Evolutionary conservation across 495 filamentous ascomycete species (phyloP).

Genomic region (Talaromyces thailandensis): DNA sequence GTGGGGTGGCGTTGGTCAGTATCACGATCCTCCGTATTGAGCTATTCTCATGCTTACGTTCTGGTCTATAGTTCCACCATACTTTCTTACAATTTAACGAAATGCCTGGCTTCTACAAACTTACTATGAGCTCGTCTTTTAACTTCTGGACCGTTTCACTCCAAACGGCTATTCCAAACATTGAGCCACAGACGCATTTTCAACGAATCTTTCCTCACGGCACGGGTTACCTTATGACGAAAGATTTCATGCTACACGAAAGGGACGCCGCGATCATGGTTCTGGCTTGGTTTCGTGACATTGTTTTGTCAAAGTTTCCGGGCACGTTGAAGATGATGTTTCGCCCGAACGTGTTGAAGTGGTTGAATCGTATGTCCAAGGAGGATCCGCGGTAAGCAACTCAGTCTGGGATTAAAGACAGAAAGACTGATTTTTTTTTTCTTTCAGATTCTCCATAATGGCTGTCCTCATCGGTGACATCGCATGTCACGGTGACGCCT

Average conservation of each 20-base stretch:
- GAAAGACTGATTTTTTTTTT: neutral
- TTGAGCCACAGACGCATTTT: constrained; percentile 15
- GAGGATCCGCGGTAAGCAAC: constrained; percentile 15
- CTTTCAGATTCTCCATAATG: constrained; percentile 8
- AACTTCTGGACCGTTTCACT: constrained; percentile 32
- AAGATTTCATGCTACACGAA: constrained; percentile 49
- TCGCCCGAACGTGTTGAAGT: constrained; percentile 29
- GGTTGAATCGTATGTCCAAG: constrained; percentile 13
- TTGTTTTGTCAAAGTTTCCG: constrained; percentile 11
- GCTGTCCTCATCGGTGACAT: constrained; percentile 20
- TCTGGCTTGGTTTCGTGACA: constrained; percentile 47
- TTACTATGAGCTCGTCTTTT: constrained; percentile 13
- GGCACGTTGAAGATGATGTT: constrained; percentile 32
- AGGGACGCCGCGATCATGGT: constrained; percentile 40
- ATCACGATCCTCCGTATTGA: constrained; percentile 7
- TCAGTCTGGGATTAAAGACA: neutral
- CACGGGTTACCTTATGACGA: constrained; percentile 50
- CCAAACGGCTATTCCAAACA: constrained; percentile 15
- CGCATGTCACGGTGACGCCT: constrained; percentile 8
- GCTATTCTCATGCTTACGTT: no score
- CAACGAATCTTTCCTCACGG: constrained; percentile 50
- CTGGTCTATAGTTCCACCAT: constrained; percentile 28
- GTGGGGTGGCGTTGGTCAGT: constrained; percentile 32
- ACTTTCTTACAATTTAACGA: constrained; percentile 19
- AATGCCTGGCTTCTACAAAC: constrained; percentile 18